A percentile compares a stretch with the other conserved stretches of the same genome.
Conservation (phyloP, 176 grass and related monocot genomes). For the Juncus effusus region DNA sequence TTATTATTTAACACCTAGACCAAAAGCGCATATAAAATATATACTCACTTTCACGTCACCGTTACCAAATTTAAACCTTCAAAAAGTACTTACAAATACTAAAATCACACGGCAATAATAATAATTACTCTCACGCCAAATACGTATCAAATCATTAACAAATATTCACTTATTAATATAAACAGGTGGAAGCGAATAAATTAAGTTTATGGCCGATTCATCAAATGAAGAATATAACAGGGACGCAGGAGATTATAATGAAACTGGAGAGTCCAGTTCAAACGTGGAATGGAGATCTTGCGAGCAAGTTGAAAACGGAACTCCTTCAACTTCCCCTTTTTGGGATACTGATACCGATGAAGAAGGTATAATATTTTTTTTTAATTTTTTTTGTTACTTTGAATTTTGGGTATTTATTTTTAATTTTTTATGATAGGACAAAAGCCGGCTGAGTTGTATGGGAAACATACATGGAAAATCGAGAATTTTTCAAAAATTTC, state of each 20-base stretch:
- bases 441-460: constrained; percentile 74
- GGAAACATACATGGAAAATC: constrained; percentile 84
- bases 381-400: constrained; percentile 31
- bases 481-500: constrained; percentile 91
- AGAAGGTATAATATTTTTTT: constrained; percentile 56
- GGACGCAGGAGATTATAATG: constrained; percentile 46
- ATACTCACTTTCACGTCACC: neutral
- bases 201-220: constrained; percentile 34
- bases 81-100: neutral
- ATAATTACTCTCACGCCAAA: too few relatives aligned
- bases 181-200: constrained; percentile 35
- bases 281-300: constrained; percentile 70
- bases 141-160: too few relatives aligned
- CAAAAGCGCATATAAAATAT: too few relatives aligned
- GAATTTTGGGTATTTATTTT: constrained; percentile 13
- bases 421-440: constrained; percentile 35
- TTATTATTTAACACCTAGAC: neutral
- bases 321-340: constrained; percentile 72
- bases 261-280: constrained; percentile 58
- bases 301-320: constrained; percentile 71
- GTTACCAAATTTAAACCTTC: constrained; percentile 6
- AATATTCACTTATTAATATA: constrained; percentile 9
- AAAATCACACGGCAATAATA: neutral
- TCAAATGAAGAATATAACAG: constrained; percentile 42
- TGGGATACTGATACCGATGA: constrained; percentile 68